Conservation (phyloP, 2,329 filamentous ascomycete species). For the Fusarium pseudocircinatum region DNA sequence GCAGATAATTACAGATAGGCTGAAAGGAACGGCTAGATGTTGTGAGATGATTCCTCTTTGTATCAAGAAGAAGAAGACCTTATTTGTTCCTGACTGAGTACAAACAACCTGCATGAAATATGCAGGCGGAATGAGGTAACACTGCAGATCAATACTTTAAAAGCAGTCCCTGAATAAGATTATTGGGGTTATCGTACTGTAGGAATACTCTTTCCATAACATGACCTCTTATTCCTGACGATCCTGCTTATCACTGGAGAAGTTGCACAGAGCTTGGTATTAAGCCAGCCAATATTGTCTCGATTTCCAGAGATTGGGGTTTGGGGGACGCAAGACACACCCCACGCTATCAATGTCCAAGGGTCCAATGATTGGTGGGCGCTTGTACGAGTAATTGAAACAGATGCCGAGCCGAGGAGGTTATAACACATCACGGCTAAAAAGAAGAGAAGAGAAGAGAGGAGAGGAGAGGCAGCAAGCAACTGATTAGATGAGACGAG, state of each 20-base stretch:
- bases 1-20: conserved; percentile 1
- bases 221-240: conserved; percentile 14
- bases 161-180: not conserved
- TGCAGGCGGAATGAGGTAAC: conserved; percentile 25
- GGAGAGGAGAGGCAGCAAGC: not conserved
- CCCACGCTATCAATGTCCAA: conserved; percentile 1
- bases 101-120: conserved; percentile 9
- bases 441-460: not conserved
- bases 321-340: not conserved
- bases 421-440: conserved; percentile 13
- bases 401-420: conserved; percentile 8
- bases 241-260: conserved; percentile 17
- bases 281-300: not conserved
- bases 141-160: conserved; percentile 8
- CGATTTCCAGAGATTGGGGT: not conserved
- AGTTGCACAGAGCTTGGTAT: not conserved
- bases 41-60: not conserved
- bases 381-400: conserved; percentile 19
- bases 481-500: conserved; percentile 7
- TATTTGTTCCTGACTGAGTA: conserved; percentile 3
- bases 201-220: conserved; percentile 1
- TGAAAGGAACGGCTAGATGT: not conserved
- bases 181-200: not conserved
- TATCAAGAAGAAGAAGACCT: not conserved
- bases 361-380: conserved; percentile 21